Evolutionary conservation across 2,329 filamentous ascomycete genomes (phyloP).

Genomic region (Aspergillus cejpii): DNA sequence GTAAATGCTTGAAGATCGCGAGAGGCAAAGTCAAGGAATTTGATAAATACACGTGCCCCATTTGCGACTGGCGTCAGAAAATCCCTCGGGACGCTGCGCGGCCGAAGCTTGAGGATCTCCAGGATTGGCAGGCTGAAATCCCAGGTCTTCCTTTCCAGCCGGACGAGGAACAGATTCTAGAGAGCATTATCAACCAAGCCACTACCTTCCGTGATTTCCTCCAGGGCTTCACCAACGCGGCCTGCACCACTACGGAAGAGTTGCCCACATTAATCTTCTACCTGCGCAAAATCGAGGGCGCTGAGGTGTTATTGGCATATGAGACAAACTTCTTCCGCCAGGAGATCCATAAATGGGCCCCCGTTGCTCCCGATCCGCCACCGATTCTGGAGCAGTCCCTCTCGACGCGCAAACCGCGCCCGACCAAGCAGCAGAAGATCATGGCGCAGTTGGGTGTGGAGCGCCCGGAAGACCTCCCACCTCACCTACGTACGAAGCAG

Average conservation of each 20-base stretch:
- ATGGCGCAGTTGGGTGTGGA: constrained; percentile 82
- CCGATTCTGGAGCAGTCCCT: constrained; percentile 80
- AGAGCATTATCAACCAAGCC: constrained; percentile 80
- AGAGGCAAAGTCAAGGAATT: constrained; percentile 97
- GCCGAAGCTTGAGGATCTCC: constrained; percentile 86
- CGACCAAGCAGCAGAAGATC: constrained; percentile 94
- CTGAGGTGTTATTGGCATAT: constrained; percentile 80
- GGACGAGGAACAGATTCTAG: constrained; percentile 81
- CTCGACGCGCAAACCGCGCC: constrained; percentile 89
- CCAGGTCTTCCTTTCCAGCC: constrained; percentile 80
- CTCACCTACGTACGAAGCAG: constrained; percentile 71
- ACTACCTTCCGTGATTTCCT: constrained; percentile 79
- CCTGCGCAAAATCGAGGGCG: constrained; percentile 91
- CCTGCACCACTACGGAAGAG: constrained; percentile 76
- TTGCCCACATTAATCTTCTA: constrained; percentile 89
- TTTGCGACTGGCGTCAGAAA: constrained; percentile 94
- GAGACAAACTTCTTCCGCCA: constrained; percentile 99
- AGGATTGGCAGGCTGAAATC: constrained; percentile 78
- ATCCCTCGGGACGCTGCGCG: constrained; percentile 94
- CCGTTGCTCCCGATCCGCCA: constrained; percentile 77
- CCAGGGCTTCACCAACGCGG: constrained; percentile 68
- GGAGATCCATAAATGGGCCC: constrained; percentile 89
- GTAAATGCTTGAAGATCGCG: constrained; percentile 95
- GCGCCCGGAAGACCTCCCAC: constrained; percentile 82
- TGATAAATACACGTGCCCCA: constrained; percentile 95